Evolutionary conservation across 495 filamentous ascomycete species (phyloP), one percentile per base, ranked within the genome.

Genomic region (Podospora fimiseda): DNA sequence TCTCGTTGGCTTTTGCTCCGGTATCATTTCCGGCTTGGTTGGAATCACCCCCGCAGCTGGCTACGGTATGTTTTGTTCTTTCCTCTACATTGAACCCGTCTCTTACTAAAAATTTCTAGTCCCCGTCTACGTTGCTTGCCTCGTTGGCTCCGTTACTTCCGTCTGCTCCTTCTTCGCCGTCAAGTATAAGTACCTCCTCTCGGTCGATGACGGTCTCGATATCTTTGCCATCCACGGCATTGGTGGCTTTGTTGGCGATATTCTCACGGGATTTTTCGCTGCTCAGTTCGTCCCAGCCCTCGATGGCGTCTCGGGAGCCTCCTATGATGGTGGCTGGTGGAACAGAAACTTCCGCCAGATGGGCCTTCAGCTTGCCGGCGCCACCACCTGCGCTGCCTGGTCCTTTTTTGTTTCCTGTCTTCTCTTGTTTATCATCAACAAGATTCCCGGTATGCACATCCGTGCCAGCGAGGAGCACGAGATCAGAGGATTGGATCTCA

Each of bases 1-100:
- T 14, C 91, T 96, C 80, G 90, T 95, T 53, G 92, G 91, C 27
- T 94, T 90, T 82, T 97, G 92, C 72, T 95, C 91, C 20, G 92
- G 92, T 38, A 81, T 84, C 58, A 93, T 93, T 62, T 86, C 87
- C 0, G 88, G 88, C 43, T 78, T 93, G 22, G 92, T 97, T 8
- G 88, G 88, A 45, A 89, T 89, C 18, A 93, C 88, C 2, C 88
- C 88, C 6, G 88, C 87, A 6, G 87, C 87, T 20, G 88, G 88
- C 22, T 62, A 51, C 43, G 60, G 55, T 58, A 40, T 11, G 55
- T 50, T 27, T 20, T 37, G 0, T 20, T 43, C 2, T 1, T 39
- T 13, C n/a, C 14, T n/a, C 21, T n/a, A n/a, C n/a, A n/a, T n/a
- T n/a, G n/a, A n/a, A n/a, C 22, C 30, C 16, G 6, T 30, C 16